Base-by-base conservation (phyloP, 2,329 filamentous ascomycete genomes). In the Exserohilum rostratum region DNA sequence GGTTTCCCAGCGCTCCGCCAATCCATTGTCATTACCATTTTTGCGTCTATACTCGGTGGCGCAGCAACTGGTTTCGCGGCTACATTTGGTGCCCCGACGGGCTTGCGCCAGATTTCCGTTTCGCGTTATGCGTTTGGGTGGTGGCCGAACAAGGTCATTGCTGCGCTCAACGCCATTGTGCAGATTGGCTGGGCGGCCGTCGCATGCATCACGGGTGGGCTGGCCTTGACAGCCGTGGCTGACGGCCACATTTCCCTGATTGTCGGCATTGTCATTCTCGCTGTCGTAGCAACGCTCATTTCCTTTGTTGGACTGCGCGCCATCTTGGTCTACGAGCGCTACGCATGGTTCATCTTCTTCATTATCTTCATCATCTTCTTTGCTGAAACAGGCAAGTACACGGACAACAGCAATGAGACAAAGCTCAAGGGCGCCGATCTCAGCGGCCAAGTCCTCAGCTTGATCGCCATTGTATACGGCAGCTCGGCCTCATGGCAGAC, bases 81-180 rank as follows among this genome's bases (percentile, higher is more conserved):
- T 46, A 79, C 76, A 9, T 71, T 80, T 29, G 77, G 77, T 47
- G 76, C 77, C 6, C 58, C 74, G 40, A 75, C 76, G 54, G 68
- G 71, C 51, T 66, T 82, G 18, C 73, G 79, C 43, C 76, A 79
- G 50, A 80, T 82, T 43, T 70, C 70, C 2, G 73, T 78, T 27
- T 75, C 76, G 44, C 71, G 79, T 45, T 80, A 79, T 60, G 78
- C 77, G n/a, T 79, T 82, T 53, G 79, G 79, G n/a, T 81, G 79
- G 75, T 82, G 74, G 56, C 79, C 79, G 13, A 79, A 79, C 47
- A 81, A 81, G 59, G 66, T 82, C 50, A 75, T 79, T 50, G 79
- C 78, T 4, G 65, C 76, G 2, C 74, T 82, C 39, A 82, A 82
- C 43, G 76, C 78, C 25, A 69, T 82, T 27, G 74, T 80, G 43